phyloP scores from a whole-genome alignment of 352 stramenopile genomes.

The Blastocystis sp. region DNA sequence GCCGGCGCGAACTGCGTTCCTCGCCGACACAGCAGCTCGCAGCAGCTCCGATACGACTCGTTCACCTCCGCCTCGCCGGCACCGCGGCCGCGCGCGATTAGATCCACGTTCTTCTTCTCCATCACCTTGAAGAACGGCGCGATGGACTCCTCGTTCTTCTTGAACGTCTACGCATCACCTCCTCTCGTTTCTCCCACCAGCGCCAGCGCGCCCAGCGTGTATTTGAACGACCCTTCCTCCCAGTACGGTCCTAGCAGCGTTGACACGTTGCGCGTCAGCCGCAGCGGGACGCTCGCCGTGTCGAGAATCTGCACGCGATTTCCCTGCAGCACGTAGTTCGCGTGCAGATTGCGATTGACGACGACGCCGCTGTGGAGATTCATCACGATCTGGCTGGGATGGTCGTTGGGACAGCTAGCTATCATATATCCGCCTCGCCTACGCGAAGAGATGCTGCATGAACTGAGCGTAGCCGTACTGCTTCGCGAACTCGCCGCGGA shows the following conservation, averaged over 20 bases:
- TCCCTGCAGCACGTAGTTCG: background rate
- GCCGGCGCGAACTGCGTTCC: background rate
- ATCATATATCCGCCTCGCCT: background rate
- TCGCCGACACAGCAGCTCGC: background rate
- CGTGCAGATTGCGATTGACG: background rate
- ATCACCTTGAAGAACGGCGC: background rate
- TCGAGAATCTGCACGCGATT: background rate
- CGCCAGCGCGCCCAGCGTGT: background rate
- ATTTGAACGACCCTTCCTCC: conserved; percentile 5
- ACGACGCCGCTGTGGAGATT: background rate
- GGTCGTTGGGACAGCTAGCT: background rate
- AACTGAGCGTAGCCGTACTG: conserved; percentile 31
- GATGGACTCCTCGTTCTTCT: conserved; percentile 21
- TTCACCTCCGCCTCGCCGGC: background rate
- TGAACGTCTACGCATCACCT: too few species aligned
- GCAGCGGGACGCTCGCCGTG: background rate
- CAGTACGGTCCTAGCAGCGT: background rate
- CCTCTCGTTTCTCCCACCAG: too few species aligned
- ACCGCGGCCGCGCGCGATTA: background rate
- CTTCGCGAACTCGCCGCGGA: conserved; percentile 24
- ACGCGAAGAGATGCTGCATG: conserved; percentile 31
- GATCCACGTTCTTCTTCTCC: background rate
- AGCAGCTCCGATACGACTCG: background rate
- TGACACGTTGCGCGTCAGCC: background rate
- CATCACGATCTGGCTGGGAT: background rate